Base-by-base conservation (phyloP, 768 basidiomycete species). In the Mycena galopus region DNA sequence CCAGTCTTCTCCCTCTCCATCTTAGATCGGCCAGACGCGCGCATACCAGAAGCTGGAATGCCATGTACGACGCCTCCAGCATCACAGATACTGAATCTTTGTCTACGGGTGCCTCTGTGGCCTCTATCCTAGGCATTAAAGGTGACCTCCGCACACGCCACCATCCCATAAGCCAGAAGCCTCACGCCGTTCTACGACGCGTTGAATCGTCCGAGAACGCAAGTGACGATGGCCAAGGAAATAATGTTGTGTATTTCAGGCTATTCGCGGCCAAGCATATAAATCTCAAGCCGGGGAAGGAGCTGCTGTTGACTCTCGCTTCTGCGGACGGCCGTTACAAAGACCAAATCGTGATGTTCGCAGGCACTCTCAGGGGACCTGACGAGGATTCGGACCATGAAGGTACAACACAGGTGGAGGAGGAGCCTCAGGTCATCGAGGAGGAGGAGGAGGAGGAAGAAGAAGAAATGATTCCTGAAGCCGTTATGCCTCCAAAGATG, bases 231-330 rank as follows among this genome's bases (percentile, higher is more conserved):
- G 85, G 78, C 12, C 80, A 83, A n/a, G 79, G 80, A 23, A 76
- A 79, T 27, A 77, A 81, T 32, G 77, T 87, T 66, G 85, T 88
- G 44, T 88, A 87, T 79, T 93, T 92, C 78, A 88, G 86, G 77
- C 82, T 93, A 16, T 91, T 92, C 78, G 90, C 92, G 4, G 86
- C 88, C 76, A 93, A 93, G 83, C 83, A 89, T 71, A 90, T 93
- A 78, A 90, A 90, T 77, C 87, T 92, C 76, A 92, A 88, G 77
- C 89, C 91, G 16, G 92, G 92, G 68, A 92, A 92, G 80, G 90
- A 91, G 81, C 88, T 93, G 62, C 84, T 92, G 57, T 85, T 93
- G 65, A 86, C 91, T 8, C 83, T 93, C 37, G 86, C 85, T 47
- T 84, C 86, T 30, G 86, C 83, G 32, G 86, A 91, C 73, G 88